A percentile compares a stretch with the other conserved stretches of the same genome.
Evolutionary conservation across 2,329 filamentous ascomycete genomes (phyloP).

Genomic region (Penicillium sp.): DNA sequence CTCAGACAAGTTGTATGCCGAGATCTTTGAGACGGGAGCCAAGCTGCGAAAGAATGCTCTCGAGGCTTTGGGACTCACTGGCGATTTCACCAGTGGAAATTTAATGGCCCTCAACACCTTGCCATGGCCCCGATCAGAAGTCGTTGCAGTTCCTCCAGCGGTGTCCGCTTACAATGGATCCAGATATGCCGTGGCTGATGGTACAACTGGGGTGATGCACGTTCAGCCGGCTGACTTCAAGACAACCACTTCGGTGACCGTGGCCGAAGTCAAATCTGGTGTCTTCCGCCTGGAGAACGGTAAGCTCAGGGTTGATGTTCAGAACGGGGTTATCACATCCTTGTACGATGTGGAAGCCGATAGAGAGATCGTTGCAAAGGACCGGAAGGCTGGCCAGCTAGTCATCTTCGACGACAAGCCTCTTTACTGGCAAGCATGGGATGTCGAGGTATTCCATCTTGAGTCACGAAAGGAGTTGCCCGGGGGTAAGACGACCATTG

Average conservation of each 20-base stretch:
- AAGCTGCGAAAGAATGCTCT: constrained; percentile 70
- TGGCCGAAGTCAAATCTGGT: constrained; percentile 56
- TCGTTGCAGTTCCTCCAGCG: constrained; percentile 61
- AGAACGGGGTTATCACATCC: constrained; percentile 76
- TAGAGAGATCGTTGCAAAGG: constrained; percentile 73
- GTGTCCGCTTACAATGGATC: constrained; percentile 23
- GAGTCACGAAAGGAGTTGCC: constrained; percentile 77
- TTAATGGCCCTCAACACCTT: constrained; percentile 77
- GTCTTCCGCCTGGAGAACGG: constrained; percentile 79
- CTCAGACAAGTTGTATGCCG: constrained; percentile 82
- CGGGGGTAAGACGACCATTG: constrained; percentile 67
- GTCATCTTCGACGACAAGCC: constrained; percentile 98
- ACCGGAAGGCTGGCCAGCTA: constrained; percentile 79
- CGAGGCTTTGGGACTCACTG: constrained; percentile 62
- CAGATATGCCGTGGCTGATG: constrained; percentile 48
- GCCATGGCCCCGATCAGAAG: constrained; percentile 76
- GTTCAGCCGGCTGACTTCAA: constrained; percentile 29
- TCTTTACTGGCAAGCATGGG: constrained; percentile 96
- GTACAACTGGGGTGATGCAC: constrained; percentile 48
- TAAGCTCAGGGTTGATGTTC: constrained; percentile 70
- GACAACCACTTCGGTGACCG: constrained; percentile 39
- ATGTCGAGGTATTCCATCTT: constrained; percentile 94
- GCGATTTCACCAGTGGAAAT: constrained; percentile 43
- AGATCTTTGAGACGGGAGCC: constrained; percentile 75
- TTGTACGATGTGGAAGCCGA: constrained; percentile 71